A percentile compares a stretch with the other conserved stretches of the same genome.
These are phyloP conservation scores for Monascus ruber DNA, from an alignment of 2,329 filamentous ascomycete genomes.

Conservation along the genomic window DNA sequence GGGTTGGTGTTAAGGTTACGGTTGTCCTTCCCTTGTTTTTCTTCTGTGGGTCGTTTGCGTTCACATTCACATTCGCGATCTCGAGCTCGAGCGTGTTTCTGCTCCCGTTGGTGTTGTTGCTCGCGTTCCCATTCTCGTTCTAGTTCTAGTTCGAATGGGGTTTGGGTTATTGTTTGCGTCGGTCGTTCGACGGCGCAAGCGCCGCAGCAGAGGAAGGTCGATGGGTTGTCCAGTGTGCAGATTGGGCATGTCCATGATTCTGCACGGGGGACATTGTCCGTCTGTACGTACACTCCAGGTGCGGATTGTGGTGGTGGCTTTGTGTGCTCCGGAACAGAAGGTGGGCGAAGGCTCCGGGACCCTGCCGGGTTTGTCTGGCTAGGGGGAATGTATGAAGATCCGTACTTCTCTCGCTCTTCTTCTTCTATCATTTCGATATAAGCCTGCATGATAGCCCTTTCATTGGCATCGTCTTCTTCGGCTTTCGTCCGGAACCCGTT, in stretches of 20 bases:
- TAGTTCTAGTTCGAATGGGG: background rate
- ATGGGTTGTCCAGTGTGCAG: slow-evolving; percentile 52
- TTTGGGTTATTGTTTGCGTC: slow-evolving; percentile 12
- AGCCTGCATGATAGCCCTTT: slow-evolving; percentile 73
- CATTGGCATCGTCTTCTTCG: slow-evolving; percentile 81
- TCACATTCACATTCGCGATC: slow-evolving; percentile 7
- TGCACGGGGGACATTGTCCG: no score
- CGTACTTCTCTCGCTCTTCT: slow-evolving; percentile 54
- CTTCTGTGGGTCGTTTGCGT: slow-evolving; percentile 1
- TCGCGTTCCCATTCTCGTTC: slow-evolving; percentile 1
- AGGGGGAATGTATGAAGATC: slow-evolving; percentile 42
- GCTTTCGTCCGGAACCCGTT: slow-evolving; percentile 74
- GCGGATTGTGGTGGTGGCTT: slow-evolving; percentile 11
- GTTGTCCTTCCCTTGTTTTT: background rate
- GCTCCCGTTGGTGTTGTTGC: background rate
- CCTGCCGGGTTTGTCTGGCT: slow-evolving; percentile 44
- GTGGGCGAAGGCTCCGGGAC: slow-evolving; percentile 29
- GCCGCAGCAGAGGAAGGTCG: slow-evolving; percentile 48
- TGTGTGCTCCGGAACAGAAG: slow-evolving; percentile 12
- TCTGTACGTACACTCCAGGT: no score
- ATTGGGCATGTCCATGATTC: slow-evolving; percentile 46
- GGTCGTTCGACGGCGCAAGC: slow-evolving; percentile 47
- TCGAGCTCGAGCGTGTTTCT: background rate
- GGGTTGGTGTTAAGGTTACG: background rate
- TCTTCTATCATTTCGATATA: slow-evolving; percentile 79